These are phyloP conservation scores for Chimonanthus salicifolius DNA, from an alignment of 164 flowering plant species.

Conservation along the genomic window DNA sequence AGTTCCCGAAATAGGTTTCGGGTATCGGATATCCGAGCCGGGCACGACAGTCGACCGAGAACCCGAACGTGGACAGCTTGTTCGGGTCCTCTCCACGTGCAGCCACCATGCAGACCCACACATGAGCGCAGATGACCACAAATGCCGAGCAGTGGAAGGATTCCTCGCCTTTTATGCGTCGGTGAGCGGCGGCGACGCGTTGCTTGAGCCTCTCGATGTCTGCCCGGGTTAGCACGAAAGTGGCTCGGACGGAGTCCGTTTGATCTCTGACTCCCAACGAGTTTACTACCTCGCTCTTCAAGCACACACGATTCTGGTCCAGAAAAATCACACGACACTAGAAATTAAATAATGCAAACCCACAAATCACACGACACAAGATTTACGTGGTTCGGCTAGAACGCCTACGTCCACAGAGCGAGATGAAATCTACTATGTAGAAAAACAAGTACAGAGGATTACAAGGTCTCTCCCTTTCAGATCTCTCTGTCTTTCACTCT, in stretches of 20 bases:
- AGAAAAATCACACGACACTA: neutral
- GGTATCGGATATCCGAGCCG: conserved; percentile 26
- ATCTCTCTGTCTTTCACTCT: no score
- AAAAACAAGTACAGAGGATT: no score
- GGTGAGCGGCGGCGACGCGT: conserved; percentile 9
- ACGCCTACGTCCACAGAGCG: no score
- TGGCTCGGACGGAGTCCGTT: neutral
- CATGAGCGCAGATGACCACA: conserved; percentile 19
- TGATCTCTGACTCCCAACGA: no score
- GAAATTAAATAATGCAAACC: no score
- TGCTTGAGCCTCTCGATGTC: conserved; percentile 20
- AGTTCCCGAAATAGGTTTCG: conserved; percentile 43
- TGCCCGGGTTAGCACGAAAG: neutral
- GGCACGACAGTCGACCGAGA: conserved; percentile 18
- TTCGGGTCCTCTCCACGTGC: neutral
- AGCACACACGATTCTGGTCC: neutral
- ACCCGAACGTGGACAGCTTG: conserved; percentile 5
- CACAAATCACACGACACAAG: no score
- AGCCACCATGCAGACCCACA: conserved; percentile 23
- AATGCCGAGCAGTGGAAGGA: conserved; percentile 16
- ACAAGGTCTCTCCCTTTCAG: no score
- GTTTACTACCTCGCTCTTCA: neutral
- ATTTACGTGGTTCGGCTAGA: no score
- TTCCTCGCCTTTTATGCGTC: neutral
- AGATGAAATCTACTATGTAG: no score